A percentile compares a stretch with the other conserved stretches of the same genome.
Conservation (phyloP, 345 rosid species). For the Syzygium jambos region DNA sequence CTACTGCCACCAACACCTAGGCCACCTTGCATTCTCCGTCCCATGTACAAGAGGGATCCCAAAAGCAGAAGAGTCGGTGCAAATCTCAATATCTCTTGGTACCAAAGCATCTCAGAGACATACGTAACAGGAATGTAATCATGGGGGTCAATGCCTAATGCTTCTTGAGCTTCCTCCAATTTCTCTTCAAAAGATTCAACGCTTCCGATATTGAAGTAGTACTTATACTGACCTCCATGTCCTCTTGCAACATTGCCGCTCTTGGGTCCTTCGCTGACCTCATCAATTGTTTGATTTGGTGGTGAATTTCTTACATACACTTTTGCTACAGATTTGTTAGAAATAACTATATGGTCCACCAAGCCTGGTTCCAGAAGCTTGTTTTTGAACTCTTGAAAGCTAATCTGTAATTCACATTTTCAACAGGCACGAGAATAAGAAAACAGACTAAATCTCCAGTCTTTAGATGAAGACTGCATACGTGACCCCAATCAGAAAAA, state of each 20-base stretch:
- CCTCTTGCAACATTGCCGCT: constrained; percentile 27
- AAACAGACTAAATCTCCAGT: not conserved
- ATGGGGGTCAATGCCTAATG: constrained; percentile 70
- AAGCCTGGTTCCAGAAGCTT: constrained; percentile 90
- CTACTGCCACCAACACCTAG: constrained; percentile 83
- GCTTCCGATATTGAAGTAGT: constrained; percentile 83
- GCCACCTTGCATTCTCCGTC: constrained; percentile 80
- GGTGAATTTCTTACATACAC: constrained; percentile 61
- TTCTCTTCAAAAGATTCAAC: constrained; percentile 91
- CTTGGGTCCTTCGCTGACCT: constrained; percentile 26
- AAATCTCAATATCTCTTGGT: constrained; percentile 73
- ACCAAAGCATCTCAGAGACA: constrained; percentile 67
- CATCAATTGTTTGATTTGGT: constrained; percentile 32
- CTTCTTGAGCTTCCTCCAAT: constrained; percentile 88
- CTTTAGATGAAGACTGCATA: not conserved
- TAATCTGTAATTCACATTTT: constrained; percentile 43
- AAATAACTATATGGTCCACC: constrained; percentile 86
- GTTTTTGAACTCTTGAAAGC: constrained; percentile 95
- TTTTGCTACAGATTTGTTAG: constrained; percentile 88
- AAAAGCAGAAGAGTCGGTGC: constrained; percentile 67
- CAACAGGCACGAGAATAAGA: not conserved
- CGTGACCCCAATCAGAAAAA: not conserved
- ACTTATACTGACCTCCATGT: constrained; percentile 54
- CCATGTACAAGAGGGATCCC: constrained; percentile 58
- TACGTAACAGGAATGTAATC: constrained; percentile 75